Base-by-base conservation (phyloP, 2,329 filamentous ascomycete species). In the Pestalotiopsis sp. region DNA sequence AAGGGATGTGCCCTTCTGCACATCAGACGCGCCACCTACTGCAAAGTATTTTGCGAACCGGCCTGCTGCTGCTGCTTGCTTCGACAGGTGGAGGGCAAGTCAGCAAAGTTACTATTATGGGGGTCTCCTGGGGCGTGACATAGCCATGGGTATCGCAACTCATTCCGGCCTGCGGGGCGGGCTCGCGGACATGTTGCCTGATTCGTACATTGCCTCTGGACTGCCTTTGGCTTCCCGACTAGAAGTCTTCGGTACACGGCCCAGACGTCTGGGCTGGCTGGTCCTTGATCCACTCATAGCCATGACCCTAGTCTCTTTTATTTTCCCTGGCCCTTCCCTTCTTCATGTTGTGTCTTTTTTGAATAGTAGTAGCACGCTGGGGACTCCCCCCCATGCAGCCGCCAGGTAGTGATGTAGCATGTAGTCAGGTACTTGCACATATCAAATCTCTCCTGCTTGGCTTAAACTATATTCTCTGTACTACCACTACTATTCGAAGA, bases 71-170 rank as follows among this genome's bases (percentile, higher is more conserved):
- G 25, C 25, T 25, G 25, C 25, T 38, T 14, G 20, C 9, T 65
- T 57, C 17, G 36, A 27, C 27, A 38, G 60, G 39, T 49, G 27
- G 27, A 45, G 61, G 36, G 13, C 27, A 57, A 57, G 49, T 65
- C 63, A 65, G 45, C 31, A 67, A 69, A 70, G 61, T 68, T 45
- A 67, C 65, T 70, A 65, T 68, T 69, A 69, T 69, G 67, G 70
- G 45, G 64, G 55, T 61, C 61, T 25, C 45, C 27, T 31, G 27
- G 27, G 20, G 38, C 61, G 61, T 64, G 61, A 38, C 61, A 64
- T 64, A 31, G n/a, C 45, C 41, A 25, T 27, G 25, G 61, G 61
- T 62, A 61, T 36, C 67, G 66, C 66, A 69, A 70, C 66, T 72
- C 71, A 71, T 69, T 71, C 57, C 25, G 55, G 25, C 25, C 11